These are phyloP conservation scores for Aphanoascus verrucosus DNA, from an alignment of 2,329 filamentous ascomycete species.

Conservation along the genomic window DNA sequence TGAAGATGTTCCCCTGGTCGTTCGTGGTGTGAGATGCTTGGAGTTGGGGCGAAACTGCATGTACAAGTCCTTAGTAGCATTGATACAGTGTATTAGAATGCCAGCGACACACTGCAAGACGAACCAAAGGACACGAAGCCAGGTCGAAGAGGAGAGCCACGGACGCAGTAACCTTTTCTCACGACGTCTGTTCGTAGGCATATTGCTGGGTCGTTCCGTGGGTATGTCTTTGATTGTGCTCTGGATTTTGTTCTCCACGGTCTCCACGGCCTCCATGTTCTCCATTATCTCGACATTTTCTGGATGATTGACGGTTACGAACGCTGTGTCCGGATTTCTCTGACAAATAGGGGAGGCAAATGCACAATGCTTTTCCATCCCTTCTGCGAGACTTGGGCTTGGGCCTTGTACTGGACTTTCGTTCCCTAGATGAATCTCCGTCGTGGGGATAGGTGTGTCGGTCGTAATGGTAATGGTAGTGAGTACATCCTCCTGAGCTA, in stretches of 20 bases:
- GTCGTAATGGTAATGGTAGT: constrained; percentile 35
- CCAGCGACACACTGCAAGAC: not conserved
- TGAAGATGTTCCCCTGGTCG: not conserved
- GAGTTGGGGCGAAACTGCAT: not conserved
- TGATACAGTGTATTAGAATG: constrained; percentile 8
- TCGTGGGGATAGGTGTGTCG: constrained; percentile 19
- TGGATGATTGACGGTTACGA: not conserved
- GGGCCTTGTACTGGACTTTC: not conserved
- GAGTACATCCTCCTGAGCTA: constrained; percentile 21
- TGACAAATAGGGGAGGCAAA: constrained; percentile 4
- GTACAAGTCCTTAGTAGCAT: not conserved
- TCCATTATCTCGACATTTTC: not conserved
- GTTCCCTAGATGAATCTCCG: not conserved
- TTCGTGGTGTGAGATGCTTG: not conserved
- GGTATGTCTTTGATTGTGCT: not conserved
- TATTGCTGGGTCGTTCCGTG: not conserved
- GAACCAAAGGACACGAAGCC: not conserved
- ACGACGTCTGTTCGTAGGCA: not conserved
- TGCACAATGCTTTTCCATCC: constrained; percentile 2
- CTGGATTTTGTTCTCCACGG: not conserved
- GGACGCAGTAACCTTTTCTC: not conserved
- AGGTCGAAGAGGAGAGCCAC: not conserved
- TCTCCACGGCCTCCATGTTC: no score
- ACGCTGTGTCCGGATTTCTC: not conserved
- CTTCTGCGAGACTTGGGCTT: constrained; percentile 1